Base-by-base conservation (phyloP, 2,329 filamentous ascomycete species). In the Paecilomyces niveus region DNA sequence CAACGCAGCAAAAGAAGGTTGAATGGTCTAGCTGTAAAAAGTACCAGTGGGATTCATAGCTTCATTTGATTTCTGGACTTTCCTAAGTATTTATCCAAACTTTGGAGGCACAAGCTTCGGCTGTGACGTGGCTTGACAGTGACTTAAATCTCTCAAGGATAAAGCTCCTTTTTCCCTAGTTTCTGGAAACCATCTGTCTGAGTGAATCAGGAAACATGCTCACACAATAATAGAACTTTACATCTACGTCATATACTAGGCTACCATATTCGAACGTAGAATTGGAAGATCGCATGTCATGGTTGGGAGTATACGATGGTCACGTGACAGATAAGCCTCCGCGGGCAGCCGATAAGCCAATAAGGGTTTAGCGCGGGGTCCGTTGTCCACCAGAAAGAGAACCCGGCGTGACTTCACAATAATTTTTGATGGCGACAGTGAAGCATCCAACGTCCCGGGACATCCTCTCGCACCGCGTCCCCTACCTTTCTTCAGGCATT, bases 321-420 rank as follows among this genome's bases (percentile, higher is more conserved):
- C 64, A 66, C 64, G 62, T 65, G 64, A 61, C 54, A 55, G 65
- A 67, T 67, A 66, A 66, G 59, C n/a, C 18, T 45, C 33, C 29
- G 24, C 11, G 26, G 31, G 18, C 50, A 52, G 50, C 50, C 54
- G 66, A 68, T 68, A 67, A 67, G 65, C 62, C 64, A 59, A 53
- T 65, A 67, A 52, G 29, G 58, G 66, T 58, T 57, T 68, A 68
- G 66, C 65, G 66, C 66, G 66, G 66, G 66, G 65, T 52, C 52
- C 4, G 49, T 32, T 51, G 53, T 54, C 51, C 54, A 61, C 49
- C 56, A 56, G 51, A 55, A 57, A n/a, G 39, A 13, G 57, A 63
- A 63, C 54, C 56, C 33, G 29, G 21, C 31, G 53, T 35, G 29
- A 54, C 53, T 54, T 54, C 53, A 54, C 11, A n/a, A 54, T 54